A percentile compares a stretch with the other conserved stretches of the same genome.
Conservation (phyloP, 371 early-diverging fungal genomes). For the Rhizopus stolonifer region DNA sequence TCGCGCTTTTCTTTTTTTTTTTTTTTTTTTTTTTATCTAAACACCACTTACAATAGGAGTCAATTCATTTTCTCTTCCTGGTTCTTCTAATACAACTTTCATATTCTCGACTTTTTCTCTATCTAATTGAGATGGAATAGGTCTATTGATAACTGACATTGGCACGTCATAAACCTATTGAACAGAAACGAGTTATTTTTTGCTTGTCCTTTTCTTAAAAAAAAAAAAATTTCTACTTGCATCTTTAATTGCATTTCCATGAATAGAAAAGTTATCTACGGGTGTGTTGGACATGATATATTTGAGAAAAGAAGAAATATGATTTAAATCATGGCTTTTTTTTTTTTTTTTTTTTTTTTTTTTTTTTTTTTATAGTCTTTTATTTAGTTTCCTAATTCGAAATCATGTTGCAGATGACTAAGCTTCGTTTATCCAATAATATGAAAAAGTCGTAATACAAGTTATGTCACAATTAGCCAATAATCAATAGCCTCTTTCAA, state of each 20-base stretch:
- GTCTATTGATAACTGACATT: constrained; percentile 42
- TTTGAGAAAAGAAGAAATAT: background rate
- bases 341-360: too few species aligned
- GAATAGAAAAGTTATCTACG: constrained; percentile 46
- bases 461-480: background rate
- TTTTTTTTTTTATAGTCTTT: background rate
- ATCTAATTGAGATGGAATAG: constrained; percentile 46
- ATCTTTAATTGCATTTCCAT: constrained; percentile 37
- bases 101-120: constrained; percentile 42
- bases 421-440: background rate
- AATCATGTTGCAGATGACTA: background rate
- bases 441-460: background rate
- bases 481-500: background rate
- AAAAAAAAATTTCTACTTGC: constrained; percentile 7
- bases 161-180: constrained; percentile 43
- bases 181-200: background rate
- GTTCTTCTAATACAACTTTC: constrained; percentile 29
- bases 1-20: too few species aligned
- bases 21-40: background rate
- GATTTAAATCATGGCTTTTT: too few species aligned
- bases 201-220: background rate
- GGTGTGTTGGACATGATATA: constrained; percentile 10
- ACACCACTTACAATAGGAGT: constrained; percentile 41
- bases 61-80: constrained; percentile 33
- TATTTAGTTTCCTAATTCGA: too few species aligned